A percentile compares a stretch with the other conserved stretches of the same genome.
phyloP scores from a whole-genome alignment of 306 rosid genomes.

The Biancaea sappan region DNA sequence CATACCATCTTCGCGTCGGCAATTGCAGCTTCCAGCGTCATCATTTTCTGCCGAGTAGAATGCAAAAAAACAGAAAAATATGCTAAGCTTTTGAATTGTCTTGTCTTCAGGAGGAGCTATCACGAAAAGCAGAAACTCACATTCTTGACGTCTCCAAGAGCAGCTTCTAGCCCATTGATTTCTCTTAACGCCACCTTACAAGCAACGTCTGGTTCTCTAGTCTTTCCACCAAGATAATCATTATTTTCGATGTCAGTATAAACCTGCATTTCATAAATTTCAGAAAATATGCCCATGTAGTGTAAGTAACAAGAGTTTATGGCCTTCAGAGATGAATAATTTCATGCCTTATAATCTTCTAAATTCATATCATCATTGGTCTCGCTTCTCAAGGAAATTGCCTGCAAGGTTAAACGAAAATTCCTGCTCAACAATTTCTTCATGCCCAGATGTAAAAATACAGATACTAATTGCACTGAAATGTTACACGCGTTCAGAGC shows the following conservation, averaged over 20 bases:
- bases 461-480: not conserved
- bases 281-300: not conserved
- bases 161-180: slow-evolving; percentile 61
- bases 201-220: slow-evolving; percentile 18
- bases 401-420: slow-evolving; percentile 45
- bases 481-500: not conserved
- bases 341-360: slow-evolving; percentile 48
- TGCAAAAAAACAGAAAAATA: not conserved
- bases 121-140: slow-evolving; percentile 47
- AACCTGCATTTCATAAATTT: slow-evolving; percentile 37
- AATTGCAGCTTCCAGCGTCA: slow-evolving; percentile 68
- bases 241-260: slow-evolving; percentile 32
- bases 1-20: slow-evolving; percentile 72
- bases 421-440: slow-evolving; percentile 1
- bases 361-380: slow-evolving; percentile 9
- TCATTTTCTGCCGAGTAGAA: slow-evolving; percentile 61
- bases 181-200: slow-evolving; percentile 46
- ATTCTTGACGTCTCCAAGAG: slow-evolving; percentile 52
- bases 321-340: slow-evolving; percentile 2
- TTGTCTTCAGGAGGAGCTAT: not conserved
- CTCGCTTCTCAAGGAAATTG: slow-evolving; percentile 48
- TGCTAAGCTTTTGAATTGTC: not conserved
- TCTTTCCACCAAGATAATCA: slow-evolving; percentile 8
- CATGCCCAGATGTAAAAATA: not conserved
- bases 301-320: not conserved